Percentiles rank a stretch among this genome's conserved stretches.
Conservation (phyloP, 202 grass and related monocot species). For the Cymbopogon flexuosus region DNA sequence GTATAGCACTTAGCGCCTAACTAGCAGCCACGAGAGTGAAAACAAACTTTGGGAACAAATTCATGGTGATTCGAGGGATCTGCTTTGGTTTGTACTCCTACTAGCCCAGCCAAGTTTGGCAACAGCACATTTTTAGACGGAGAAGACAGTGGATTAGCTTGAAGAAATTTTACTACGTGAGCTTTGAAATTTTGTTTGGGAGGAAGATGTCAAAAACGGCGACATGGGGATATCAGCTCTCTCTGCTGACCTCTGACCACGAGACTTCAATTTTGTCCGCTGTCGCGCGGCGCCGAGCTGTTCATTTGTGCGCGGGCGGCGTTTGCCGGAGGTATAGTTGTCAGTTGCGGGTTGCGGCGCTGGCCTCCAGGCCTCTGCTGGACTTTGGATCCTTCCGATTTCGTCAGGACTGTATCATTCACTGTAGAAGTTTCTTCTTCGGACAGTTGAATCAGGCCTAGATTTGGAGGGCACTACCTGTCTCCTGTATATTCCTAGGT, state of each 20-base stretch:
- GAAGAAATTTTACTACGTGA: neutral
- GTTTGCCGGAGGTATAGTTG: neutral
- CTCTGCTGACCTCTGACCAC: constrained; percentile 2
- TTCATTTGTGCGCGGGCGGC: neutral
- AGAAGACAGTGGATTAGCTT: neutral
- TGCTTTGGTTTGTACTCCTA: neutral
- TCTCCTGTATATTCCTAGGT: neutral
- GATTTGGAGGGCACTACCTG: neutral
- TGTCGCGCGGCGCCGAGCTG: neutral
- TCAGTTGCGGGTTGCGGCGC: neutral
- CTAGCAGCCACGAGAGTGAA: neutral
- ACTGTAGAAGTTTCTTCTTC: neutral
- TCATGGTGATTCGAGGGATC: neutral
- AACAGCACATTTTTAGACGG: neutral
- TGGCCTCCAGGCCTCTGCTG: neutral
- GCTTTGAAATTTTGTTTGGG: neutral
- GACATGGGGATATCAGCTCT: constrained; percentile 11
- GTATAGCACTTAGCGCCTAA: neutral
- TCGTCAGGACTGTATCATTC: neutral
- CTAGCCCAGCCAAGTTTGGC: neutral
- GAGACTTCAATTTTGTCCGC: constrained; percentile 27
- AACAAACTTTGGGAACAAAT: neutral
- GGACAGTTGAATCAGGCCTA: neutral
- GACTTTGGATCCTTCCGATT: neutral
- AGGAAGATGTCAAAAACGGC: constrained; percentile 6